These are phyloP conservation scores for Talaromyces nanjingensis DNA, from an alignment of 495 filamentous ascomycete species.

Conservation along the genomic window DNA sequence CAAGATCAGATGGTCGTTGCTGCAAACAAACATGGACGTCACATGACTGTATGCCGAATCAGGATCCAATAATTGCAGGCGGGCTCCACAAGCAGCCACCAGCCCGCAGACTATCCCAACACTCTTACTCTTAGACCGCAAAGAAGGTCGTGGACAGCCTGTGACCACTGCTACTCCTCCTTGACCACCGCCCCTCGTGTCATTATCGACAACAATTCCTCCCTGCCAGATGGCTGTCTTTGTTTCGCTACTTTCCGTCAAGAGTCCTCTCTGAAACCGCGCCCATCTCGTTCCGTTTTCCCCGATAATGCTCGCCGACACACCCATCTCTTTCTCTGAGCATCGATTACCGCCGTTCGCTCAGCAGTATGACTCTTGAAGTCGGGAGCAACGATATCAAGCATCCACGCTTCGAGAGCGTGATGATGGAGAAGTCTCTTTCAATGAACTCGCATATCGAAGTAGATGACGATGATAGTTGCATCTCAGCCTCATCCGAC, in stretches of 20 bases:
- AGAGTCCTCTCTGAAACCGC: background rate
- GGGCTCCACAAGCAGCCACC: background rate
- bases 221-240: constrained; percentile 7
- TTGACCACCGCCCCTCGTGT: background rate
- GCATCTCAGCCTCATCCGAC: constrained; percentile 22
- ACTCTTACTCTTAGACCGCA: background rate
- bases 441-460: background rate
- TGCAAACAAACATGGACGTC: background rate
- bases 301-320: constrained; percentile 9
- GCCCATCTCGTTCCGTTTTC: background rate
- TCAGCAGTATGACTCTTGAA: constrained; percentile 1
- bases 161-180: background rate
- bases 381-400: background rate
- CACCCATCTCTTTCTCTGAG: constrained; percentile 1
- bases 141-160: background rate
- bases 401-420: constrained; percentile 5
- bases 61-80: background rate
- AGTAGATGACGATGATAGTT: constrained; percentile 8
- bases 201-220: background rate
- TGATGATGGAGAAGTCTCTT: constrained; percentile 11
- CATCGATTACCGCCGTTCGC: background rate
- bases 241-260: constrained; percentile 7
- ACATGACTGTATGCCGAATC: background rate
- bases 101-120: background rate
- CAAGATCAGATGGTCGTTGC: background rate